These are phyloP conservation scores for Larix sibirica DNA, from an alignment of 83 land plant genomes.

Conservation along the genomic window DNA sequence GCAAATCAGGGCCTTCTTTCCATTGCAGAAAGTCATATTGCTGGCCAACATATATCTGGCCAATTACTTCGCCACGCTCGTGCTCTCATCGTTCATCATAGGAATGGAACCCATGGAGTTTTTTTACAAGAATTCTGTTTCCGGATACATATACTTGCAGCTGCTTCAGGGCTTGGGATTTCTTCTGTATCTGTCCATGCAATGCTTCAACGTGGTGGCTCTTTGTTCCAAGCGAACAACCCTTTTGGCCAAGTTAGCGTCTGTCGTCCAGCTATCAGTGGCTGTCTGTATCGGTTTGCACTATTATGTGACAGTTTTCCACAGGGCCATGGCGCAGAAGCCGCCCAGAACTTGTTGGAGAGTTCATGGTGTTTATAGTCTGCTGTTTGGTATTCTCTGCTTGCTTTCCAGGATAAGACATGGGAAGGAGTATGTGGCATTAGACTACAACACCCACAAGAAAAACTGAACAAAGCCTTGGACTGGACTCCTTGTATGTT, in stretches of 20 bases:
- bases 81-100: constrained; percentile 23
- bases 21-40: constrained; percentile 28
- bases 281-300: constrained; percentile 17
- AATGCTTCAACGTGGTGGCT: neutral
- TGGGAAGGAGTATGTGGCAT: constrained; percentile 16
- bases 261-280: constrained; percentile 16
- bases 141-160: constrained; percentile 16
- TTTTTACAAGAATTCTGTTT: constrained; percentile 12
- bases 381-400: constrained; percentile 7
- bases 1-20: constrained; percentile 26
- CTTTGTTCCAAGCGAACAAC: neutral
- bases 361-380: constrained; percentile 6
- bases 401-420: constrained; percentile 10
- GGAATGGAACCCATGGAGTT: constrained; percentile 37
- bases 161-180: constrained; percentile 27
- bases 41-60: constrained; percentile 34
- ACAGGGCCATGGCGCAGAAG: constrained; percentile 30
- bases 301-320: constrained; percentile 28
- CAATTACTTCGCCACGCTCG: constrained; percentile 27
- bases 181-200: constrained; percentile 18
- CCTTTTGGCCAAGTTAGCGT: neutral
- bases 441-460: constrained; percentile 2
- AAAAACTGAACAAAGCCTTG: constrained; percentile 8
- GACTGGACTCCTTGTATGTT: neutral
- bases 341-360: constrained; percentile 25